Evolutionary conservation across 1,284 basidiomycete genomes (phyloP), one percentile per base, ranked within the genome.

Genomic region (Fomitopsis schrenkii): DNA sequence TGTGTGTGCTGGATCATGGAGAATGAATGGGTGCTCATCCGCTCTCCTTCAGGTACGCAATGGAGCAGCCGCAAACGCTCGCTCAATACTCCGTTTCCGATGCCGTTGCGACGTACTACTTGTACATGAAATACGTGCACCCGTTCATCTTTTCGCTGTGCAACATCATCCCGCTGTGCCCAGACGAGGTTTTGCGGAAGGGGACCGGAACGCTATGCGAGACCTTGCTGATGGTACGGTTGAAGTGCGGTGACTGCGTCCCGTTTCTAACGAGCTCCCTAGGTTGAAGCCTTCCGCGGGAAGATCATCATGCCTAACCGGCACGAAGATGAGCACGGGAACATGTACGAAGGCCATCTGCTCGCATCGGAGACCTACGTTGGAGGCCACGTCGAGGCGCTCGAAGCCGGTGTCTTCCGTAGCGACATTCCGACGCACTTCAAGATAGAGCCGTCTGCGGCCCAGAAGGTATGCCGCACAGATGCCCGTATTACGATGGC

Each of bases 101-200:
- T 82, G 97, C 97, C 1, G 97, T 99, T 5, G 97, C 97, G 26
- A 99, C 97, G 1, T 99, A 99, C 75, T 99, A 99, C 75, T 84
- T 99, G 53, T 99, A 99, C 80, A 99, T 99, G 97, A 99, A 99
- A 94, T 99, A 99, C 73, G 96, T 99, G 12, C 96, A 99, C 72
- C 97, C 97, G 0, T 99, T 99, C 84, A 95, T 99, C 70, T 99
- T 99, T 80, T 99, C 97, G 30, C 80, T 99, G 40, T 99, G 97
- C 79, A 99, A 98, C 81, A 99, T 99, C 75, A 99, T 99, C 70
- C 97, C 97, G 17, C 84, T 99, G 61, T 92, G 91, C 70, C 95
- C 97, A 2, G 97, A 99, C 69, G 97, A 99, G 68, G 97, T 99
- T 4, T 76, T 99, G 68, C 83, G 97, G 53, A 99, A 99, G 76